These are phyloP conservation scores for Herpetospermum pedunculosum DNA, from an alignment of 306 rosid species.

Conservation along the genomic window DNA sequence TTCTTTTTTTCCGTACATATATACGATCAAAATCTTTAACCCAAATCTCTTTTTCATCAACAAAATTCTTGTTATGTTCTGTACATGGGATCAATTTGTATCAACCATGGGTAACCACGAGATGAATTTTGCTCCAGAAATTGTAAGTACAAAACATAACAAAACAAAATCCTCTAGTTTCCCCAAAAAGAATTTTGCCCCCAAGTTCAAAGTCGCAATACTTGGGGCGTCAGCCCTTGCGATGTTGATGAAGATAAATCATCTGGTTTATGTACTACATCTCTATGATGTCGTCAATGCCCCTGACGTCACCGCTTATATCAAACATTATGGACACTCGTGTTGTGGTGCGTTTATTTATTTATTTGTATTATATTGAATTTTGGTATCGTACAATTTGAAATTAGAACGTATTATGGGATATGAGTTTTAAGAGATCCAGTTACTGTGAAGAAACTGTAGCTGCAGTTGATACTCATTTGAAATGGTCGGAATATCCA, in stretches of 20 bases:
- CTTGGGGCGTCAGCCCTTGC: conserved; percentile 91
- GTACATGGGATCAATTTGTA: no score
- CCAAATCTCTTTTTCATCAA: no score
- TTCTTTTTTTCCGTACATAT: no score
- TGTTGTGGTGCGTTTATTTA: conserved; percentile 60
- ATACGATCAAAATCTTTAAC: no score
- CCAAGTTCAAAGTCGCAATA: conserved; percentile 83
- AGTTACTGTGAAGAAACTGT: neutral
- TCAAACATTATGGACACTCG: conserved; percentile 93
- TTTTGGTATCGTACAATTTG: neutral
- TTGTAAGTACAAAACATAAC: no score
- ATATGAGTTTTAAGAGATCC: neutral
- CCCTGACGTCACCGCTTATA: conserved; percentile 91
- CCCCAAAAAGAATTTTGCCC: no score
- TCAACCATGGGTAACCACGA: no score
- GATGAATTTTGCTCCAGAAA: no score
- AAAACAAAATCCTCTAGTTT: no score
- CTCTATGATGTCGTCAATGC: conserved; percentile 87
- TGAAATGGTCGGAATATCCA: no score
- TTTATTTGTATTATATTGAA: neutral
- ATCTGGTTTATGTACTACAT: conserved; percentile 81
- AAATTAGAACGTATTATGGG: neutral
- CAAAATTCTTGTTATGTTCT: no score
- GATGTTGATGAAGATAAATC: conserved; percentile 82
- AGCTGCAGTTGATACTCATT: neutral